A percentile compares a stretch with the other conserved stretches of the same genome.
Evolutionary conservation across 2,329 filamentous ascomycete species (phyloP).

Genomic region (Coniochaeta hoffmannii): DNA sequence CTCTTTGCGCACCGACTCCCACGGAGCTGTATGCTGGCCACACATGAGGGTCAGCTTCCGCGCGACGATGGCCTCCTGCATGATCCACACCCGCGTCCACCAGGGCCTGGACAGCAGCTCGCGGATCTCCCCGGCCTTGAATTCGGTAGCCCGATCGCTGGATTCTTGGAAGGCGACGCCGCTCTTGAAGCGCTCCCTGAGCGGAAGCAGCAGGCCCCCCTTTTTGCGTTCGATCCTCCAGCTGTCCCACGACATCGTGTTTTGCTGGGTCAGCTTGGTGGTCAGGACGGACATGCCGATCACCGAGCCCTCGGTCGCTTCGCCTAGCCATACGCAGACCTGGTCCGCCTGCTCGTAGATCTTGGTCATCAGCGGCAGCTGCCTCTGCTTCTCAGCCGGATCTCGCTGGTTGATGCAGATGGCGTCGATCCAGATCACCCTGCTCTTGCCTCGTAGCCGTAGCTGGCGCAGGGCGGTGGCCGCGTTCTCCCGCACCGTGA

Average conservation of each 20-base stretch:
- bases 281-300: too few species aligned
- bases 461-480: neutral
- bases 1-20: too few species aligned
- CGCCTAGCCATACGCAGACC: neutral
- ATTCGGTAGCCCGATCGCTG: too few species aligned
- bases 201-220: neutral
- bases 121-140: slow-evolving; percentile 7
- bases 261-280: too few species aligned
- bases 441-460: too few species aligned
- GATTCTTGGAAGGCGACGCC: too few species aligned
- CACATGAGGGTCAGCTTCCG: slow-evolving; percentile 7
- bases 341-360: neutral
- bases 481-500: neutral
- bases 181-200: neutral
- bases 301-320: neutral
- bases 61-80: slow-evolving; percentile 12
- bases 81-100: slow-evolving; percentile 12
- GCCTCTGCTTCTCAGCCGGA: neutral
- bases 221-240: too few species aligned
- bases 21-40: slow-evolving; percentile 5
- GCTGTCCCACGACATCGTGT: too few species aligned
- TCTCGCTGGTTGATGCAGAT: neutral
- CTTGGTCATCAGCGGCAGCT: neutral
- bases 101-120: slow-evolving; percentile 12
- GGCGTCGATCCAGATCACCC: neutral